These are phyloP conservation scores for Torulaspora maleeae DNA, from an alignment of 805 yeast species.

Conservation along the genomic window DNA sequence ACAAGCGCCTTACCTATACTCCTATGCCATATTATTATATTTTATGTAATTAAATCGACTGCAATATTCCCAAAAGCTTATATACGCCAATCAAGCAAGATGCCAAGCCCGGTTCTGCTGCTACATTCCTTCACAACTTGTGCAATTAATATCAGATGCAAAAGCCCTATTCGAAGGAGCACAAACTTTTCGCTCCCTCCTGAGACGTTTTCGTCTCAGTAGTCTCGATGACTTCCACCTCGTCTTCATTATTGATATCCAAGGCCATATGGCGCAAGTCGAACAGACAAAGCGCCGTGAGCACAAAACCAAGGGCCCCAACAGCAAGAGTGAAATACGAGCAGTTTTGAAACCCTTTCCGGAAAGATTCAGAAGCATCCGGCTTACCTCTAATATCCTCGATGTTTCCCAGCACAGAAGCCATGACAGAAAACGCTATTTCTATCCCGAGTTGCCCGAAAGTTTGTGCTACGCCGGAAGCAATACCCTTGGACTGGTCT, in stretches of 20 bases:
- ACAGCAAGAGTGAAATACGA: slow-evolving; percentile 12
- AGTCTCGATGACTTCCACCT: not conserved
- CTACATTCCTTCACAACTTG: no score
- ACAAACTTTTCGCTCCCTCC: not conserved
- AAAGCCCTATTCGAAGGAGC: no score
- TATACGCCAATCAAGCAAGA: no score
- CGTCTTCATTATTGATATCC: not conserved
- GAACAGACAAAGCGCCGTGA: slow-evolving; percentile 3
- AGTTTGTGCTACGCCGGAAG: slow-evolving; percentile 38
- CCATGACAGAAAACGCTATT: slow-evolving; percentile 15
- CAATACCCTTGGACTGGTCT: slow-evolving; percentile 38
- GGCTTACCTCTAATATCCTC: slow-evolving; percentile 1
- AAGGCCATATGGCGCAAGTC: not conserved
- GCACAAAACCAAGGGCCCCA: slow-evolving; percentile 7
- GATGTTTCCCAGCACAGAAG: slow-evolving; percentile 13
- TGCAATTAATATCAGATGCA: no score
- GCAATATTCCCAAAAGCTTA: no score
- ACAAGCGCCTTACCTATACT: no score
- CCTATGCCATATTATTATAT: no score
- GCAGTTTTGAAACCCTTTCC: slow-evolving; percentile 11
- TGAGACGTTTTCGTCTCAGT: not conserved
- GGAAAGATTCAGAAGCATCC: slow-evolving; percentile 1
- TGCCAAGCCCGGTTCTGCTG: no score
- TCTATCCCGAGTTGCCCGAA: slow-evolving; percentile 35
- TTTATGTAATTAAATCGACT: no score